These are phyloP conservation scores for Tetrapisispora fleetii DNA, from an alignment of 805 yeast genomes.

Conservation along the genomic window DNA sequence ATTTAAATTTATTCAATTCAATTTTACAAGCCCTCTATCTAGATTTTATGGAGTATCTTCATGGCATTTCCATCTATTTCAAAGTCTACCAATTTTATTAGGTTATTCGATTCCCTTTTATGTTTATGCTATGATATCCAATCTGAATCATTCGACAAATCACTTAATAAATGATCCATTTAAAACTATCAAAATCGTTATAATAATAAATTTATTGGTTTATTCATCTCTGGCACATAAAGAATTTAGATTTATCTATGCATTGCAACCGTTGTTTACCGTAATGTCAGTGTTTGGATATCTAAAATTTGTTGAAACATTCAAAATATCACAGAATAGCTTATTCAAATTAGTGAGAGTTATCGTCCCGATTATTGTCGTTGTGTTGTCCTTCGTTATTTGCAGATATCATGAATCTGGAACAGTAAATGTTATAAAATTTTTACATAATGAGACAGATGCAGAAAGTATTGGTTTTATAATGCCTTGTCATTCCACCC, in stretches of 20 bases:
- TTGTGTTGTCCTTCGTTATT: constrained; percentile 33
- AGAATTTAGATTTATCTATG: constrained; percentile 84
- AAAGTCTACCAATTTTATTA: constrained; percentile 71
- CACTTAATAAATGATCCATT: constrained; percentile 4
- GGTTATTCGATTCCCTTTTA: constrained; percentile 59
- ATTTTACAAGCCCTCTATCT: constrained; percentile 62
- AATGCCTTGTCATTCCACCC: constrained; percentile 96
- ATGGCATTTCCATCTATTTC: constrained; percentile 73
- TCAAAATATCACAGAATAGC: constrained; percentile 4
- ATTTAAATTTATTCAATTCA: constrained; percentile 64
- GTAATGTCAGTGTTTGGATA: constrained; percentile 38
- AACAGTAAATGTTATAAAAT: constrained; percentile 55
- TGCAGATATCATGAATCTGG: constrained; percentile 79
- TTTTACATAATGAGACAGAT: constrained; percentile 34
- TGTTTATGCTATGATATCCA: constrained; percentile 33
- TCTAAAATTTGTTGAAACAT: background rate
- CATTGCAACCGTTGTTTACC: constrained; percentile 66
- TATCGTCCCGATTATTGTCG: constrained; percentile 14
- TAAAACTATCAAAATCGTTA: constrained; percentile 24
- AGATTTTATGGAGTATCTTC: constrained; percentile 79
- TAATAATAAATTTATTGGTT: constrained; percentile 37
- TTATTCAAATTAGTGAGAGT: constrained; percentile 5
- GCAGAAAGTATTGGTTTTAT: constrained; percentile 62
- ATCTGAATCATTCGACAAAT: constrained; percentile 2
- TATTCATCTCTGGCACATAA: constrained; percentile 73